These are phyloP conservation scores for Urtica urens DNA, from an alignment of 306 rosid genomes.

Conservation along the genomic window DNA sequence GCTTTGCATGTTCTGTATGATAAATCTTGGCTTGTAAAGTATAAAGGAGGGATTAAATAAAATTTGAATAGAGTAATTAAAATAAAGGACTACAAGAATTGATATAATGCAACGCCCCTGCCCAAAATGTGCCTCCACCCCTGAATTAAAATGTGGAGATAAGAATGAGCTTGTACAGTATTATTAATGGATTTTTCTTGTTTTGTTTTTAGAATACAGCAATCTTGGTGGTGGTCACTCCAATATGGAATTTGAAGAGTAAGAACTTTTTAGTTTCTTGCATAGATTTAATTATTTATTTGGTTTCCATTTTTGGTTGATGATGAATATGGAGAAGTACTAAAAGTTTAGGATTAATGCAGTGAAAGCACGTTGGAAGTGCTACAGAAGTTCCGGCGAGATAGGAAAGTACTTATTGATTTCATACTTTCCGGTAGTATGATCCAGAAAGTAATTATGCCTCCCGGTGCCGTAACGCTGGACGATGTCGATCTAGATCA, in stretches of 20 bases:
- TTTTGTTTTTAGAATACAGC: too few relatives aligned
- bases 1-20: too few relatives aligned
- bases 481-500: constrained; percentile 98
- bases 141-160: background rate
- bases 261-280: constrained; percentile 15
- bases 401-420: constrained; percentile 76
- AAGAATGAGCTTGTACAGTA: background rate
- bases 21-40: too few relatives aligned
- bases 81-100: too few relatives aligned
- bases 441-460: constrained; percentile 92
- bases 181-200: background rate
- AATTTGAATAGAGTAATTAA: too few relatives aligned
- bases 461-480: constrained; percentile 92
- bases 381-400: constrained; percentile 80
- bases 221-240: background rate
- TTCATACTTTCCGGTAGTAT: constrained; percentile 84
- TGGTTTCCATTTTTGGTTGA: background rate
- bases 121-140: too few relatives aligned
- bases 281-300: background rate
- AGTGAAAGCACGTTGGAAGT: constrained; percentile 73
- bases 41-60: too few relatives aligned
- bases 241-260: constrained; percentile 94
- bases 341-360: constrained; percentile 9
- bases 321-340: background rate
- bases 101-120: too few relatives aligned